These are phyloP conservation scores for Aschersonia sp. DNA, from an alignment of 2,329 filamentous ascomycete species.

Conservation along the genomic window DNA sequence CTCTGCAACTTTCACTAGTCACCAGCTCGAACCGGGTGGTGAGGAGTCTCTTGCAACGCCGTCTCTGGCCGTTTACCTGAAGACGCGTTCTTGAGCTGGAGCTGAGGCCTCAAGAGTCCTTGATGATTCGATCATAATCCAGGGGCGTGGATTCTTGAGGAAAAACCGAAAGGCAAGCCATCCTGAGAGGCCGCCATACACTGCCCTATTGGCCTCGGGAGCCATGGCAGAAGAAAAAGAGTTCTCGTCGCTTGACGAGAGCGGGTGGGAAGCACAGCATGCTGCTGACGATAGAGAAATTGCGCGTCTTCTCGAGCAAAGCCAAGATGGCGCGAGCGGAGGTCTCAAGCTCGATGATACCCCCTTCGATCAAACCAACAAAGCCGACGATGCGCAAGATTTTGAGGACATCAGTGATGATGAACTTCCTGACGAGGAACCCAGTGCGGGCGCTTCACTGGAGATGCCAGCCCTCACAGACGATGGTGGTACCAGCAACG, in stretches of 20 bases:
- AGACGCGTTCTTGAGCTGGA: too few species aligned
- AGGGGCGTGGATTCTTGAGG: background rate
- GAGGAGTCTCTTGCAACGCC: too few species aligned
- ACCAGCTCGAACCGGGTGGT: too few species aligned
- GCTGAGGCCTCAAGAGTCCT: too few species aligned
- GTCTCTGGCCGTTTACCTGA: too few species aligned
- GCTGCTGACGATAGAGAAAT: conserved; percentile 34
- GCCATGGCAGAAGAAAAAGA: conserved; percentile 19
- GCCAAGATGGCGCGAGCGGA: conserved; percentile 22
- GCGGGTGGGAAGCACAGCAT: conserved; percentile 26
- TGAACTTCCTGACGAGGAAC: conserved; percentile 70
- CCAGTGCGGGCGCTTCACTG: conserved; percentile 22
- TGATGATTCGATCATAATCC: too few species aligned
- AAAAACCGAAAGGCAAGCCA: conserved; percentile 1
- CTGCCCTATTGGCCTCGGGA: background rate
- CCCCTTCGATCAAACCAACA: conserved; percentile 52
- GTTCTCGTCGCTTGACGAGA: conserved; percentile 20
- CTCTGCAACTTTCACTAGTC: too few species aligned
- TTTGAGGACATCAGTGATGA: conserved; percentile 86
- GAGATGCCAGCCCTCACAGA: conserved; percentile 42
- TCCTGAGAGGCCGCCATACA: background rate
- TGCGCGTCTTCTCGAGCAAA: conserved; percentile 26
- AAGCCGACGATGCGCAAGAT: conserved; percentile 85
- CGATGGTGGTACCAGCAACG: conserved; percentile 44
- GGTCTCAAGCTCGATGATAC: conserved; percentile 27